Base-by-base conservation (phyloP, 192 early-diverging fungal genomes). In the Lobosporangium transversale region DNA sequence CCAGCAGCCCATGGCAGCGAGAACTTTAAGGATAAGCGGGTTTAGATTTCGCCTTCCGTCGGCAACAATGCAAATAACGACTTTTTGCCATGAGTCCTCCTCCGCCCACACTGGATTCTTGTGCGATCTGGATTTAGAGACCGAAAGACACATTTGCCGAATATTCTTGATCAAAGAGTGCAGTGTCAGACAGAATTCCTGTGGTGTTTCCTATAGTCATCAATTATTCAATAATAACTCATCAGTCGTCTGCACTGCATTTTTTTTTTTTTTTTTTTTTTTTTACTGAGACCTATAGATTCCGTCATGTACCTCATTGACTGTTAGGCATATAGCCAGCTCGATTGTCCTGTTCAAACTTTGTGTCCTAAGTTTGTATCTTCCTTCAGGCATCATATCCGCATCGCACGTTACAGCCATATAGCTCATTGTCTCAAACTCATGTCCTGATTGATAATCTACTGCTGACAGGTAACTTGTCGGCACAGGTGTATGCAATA, bases 321-420 rank as follows among this genome's bases (percentile, higher is more conserved):
- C 95, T 21, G 95, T 97, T 45, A 97, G 81, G 43, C 96, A 94
- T 48, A 95, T 90, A 53, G 94, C 93, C n/a, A 97, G 68, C 76
- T 97, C 95, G 1, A 95, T 93, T 30, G 86, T 60, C 60, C 94
- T 84, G 30, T 86, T 81, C 62, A 89, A 80, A 23, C 89, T 80
- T 26, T 88, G 84, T 53, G 83, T 93, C 50, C 93, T 55, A 18
- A 93, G 79, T 15, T 78, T 81, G 76, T 90, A 93, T 4, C 86
- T 83, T 18, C 82, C 65, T 21, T 82, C 56, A 0, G 79, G 51
- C 55, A 93, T 90, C 51, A 86, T 67, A 36, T 87, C 73, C 0
- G 87, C 86, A 69, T 88, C 87, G 55, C 89, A 91, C 1, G 91
- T 91, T 18, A 82, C 84, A 0, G 90, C 91, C 27, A 90, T 91